These are phyloP conservation scores for Pyrenophora teres DNA, from an alignment of 2,329 filamentous ascomycete species.

Conservation along the genomic window DNA sequence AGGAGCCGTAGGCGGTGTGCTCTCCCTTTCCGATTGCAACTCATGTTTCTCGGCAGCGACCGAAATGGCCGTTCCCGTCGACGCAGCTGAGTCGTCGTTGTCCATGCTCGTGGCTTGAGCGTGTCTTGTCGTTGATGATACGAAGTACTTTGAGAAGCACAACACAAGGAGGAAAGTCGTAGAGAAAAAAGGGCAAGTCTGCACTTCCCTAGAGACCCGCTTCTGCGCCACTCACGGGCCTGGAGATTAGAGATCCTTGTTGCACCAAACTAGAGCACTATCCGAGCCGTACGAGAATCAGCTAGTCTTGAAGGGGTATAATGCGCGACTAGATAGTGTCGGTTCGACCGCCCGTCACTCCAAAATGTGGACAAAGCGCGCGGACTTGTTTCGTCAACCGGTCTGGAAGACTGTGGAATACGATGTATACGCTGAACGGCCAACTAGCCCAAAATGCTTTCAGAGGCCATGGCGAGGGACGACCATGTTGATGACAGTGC, in stretches of 20 bases:
- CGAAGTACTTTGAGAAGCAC: constrained; percentile 2
- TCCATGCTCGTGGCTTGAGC: constrained; percentile 19
- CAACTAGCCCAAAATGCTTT: neutral
- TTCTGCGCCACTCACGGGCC: constrained; percentile 13
- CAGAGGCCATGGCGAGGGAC: neutral
- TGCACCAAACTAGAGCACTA: neutral
- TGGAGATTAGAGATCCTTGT: constrained; percentile 6
- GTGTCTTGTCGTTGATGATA: constrained; percentile 12
- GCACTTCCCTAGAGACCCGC: constrained; percentile 5
- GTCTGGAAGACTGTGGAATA: neutral
- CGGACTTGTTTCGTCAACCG: constrained; percentile 4
- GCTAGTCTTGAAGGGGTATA: constrained; percentile 2
- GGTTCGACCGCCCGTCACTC: neutral
- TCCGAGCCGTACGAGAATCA: neutral
- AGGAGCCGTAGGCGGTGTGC: constrained; percentile 25
- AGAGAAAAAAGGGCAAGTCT: constrained; percentile 1
- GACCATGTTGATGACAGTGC: neutral
- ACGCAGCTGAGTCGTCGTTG: constrained; percentile 16
- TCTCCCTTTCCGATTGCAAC: constrained; percentile 24
- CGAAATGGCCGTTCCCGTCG: constrained; percentile 21
- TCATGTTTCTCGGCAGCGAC: constrained; percentile 33
- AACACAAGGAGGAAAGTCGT: constrained; percentile 1
- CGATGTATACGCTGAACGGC: constrained; percentile 5
- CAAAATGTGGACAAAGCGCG: constrained; percentile 1
- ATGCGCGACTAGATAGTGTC: constrained; percentile 1